Evolutionary conservation across 1,139 yeast species (phyloP), one percentile per base, ranked within the genome.

Genomic region (Scheffersomyces quercinus): DNA sequence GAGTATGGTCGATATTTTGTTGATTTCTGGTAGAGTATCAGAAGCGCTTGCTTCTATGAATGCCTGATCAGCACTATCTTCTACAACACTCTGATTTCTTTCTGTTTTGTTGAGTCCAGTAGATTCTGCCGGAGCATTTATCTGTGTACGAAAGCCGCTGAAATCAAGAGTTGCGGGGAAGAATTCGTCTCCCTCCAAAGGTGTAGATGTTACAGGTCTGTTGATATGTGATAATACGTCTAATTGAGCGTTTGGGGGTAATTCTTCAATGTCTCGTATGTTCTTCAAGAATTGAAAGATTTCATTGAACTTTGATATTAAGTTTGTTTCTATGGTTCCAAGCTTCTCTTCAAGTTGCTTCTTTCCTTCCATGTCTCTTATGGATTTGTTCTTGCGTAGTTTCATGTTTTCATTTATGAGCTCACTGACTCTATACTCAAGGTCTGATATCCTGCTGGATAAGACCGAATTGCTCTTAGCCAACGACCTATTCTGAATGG

Each of bases 381-480:
- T 12, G 14, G 36, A 12, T 6, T 37, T 39, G 11, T 42, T 36
- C 38, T 50, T 48, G 35, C 43, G 41, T 8, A 52, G 39, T 13
- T 44, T 46, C 40, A 41, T 42, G 38, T 53, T 53, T 29, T 53
- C 57, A 15, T 45, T 44, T 24, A 45, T 41, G 37, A 53, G 44
- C 11, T 47, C 54, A 9, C 44, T 42, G 11, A 53, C 47, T 35
- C 41, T 74, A 11, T 61, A 54, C 55, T 83, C 88, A 60, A 84
- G 60, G 26, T 75, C 80, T 2, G 74, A 62, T 13, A 83, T 66
- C 47, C 70, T 77, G 30, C 71, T 55, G 64, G 75, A 65, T 58
- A 83, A 64, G 16, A 72, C 58, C 6, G 82, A 73, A 56, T 82
- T 83, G 43, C 75, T 77, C 50, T 73, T 75, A 0, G 86, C 85